phyloP scores from a whole-genome alignment of 169 alveolate species.

The Sarcocystis neurona region DNA sequence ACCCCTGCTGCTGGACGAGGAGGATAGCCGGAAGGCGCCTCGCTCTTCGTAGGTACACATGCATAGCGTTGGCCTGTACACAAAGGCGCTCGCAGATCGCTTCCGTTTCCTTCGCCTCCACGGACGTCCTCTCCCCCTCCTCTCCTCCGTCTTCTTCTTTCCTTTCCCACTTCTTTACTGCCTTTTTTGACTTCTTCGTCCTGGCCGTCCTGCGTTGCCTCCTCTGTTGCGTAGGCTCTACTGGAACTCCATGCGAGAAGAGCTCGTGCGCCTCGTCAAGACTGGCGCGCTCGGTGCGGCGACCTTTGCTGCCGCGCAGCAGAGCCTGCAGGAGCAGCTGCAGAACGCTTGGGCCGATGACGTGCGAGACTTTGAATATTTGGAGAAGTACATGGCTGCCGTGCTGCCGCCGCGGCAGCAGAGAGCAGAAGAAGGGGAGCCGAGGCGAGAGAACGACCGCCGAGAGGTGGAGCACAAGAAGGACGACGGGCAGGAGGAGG shows the following conservation, averaged over 20 bases:
- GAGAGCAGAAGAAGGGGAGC: neutral
- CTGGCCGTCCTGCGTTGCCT: neutral
- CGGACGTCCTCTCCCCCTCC: too few relatives aligned
- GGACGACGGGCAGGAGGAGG: neutral
- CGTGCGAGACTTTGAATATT: neutral
- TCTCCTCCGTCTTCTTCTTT: too few relatives aligned
- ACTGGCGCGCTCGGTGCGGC: neutral
- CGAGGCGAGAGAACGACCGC: too few relatives aligned
- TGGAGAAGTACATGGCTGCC: neutral
- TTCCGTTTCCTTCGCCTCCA: too few relatives aligned
- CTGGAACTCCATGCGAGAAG: neutral
- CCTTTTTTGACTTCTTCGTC: too few relatives aligned
- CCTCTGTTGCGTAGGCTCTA: neutral
- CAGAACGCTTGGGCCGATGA: neutral
- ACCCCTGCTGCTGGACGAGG: too few relatives aligned
- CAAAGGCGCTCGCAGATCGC: too few relatives aligned
- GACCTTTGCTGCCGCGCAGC: neutral
- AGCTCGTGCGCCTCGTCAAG: conserved; percentile 5
- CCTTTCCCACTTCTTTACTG: too few relatives aligned
- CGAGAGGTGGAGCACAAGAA: neutral
- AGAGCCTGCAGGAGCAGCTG: neutral
- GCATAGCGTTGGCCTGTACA: too few relatives aligned
- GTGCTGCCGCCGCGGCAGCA: neutral
- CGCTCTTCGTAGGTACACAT: too few relatives aligned
- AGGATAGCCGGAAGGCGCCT: too few relatives aligned